phyloP scores from a whole-genome alignment of 192 early-diverging fungal species.

The Coemansia sp. region DNA sequence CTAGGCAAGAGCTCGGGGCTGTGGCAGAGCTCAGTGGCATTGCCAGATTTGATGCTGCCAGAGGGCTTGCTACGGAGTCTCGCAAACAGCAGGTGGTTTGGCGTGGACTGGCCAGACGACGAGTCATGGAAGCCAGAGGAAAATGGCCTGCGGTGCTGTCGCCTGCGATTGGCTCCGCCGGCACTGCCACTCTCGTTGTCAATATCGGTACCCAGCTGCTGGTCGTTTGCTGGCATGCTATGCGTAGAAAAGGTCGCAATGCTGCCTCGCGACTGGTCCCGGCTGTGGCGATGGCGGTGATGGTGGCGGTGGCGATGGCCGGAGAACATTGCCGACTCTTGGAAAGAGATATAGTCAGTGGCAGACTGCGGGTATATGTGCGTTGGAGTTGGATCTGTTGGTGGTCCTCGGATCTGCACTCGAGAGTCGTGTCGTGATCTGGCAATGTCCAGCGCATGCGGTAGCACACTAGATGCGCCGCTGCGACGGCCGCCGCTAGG shows the following conservation, averaged over 20 bases:
- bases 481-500: constrained; percentile 4
- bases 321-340: background rate
- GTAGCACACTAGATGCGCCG: constrained; percentile 13
- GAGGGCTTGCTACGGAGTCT: constrained; percentile 16
- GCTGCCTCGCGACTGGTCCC: constrained; percentile 1
- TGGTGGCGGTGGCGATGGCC: background rate
- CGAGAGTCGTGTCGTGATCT: constrained; percentile 7
- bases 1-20: constrained; percentile 12
- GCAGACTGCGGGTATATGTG: background rate
- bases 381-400: background rate
- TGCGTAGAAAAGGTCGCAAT: constrained; percentile 3
- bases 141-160: constrained; percentile 18
- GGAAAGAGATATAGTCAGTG: background rate
- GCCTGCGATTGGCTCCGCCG: background rate
- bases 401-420: background rate
- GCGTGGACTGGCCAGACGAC: constrained; percentile 42
- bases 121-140: constrained; percentile 19
- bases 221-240: background rate
- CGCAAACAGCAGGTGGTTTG: constrained; percentile 25
- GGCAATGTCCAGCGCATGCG: constrained; percentile 7
- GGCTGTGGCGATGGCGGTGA: background rate
- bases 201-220: background rate
- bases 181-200: constrained; percentile 10
- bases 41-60: constrained; percentile 8
- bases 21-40: constrained; percentile 6